Evolutionary conservation across 805 yeast species (phyloP), one percentile per base, ranked within the genome.

Genomic region (Ogataea sp.): DNA sequence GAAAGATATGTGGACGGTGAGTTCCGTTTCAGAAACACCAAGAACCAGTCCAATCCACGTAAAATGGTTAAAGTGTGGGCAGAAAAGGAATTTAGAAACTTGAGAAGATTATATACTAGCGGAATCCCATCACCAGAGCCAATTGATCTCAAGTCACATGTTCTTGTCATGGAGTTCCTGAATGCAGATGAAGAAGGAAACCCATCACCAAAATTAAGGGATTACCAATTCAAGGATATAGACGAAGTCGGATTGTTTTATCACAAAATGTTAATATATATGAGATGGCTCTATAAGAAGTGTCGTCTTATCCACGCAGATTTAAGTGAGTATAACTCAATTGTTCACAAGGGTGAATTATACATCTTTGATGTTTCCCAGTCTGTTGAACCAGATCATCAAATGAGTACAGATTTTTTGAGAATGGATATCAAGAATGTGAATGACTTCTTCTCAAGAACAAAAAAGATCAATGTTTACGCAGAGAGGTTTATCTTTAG

Each of bases 11-110:
- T 93, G 15, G 89, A 83, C 56, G 98, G 98, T 28, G 99, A 93
- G 63, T 90, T 77, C 61, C 68, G 99, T 40, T 93, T 93, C 63
- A 68, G 97, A 53, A 83, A 85, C 55, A 72, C 85, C 6, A 86
- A 90, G 50, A 75, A 72, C 41, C 88, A 85, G 52, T 87, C 88
- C 48, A 93, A 93, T 55, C 97, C 97, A 9, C 72, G 98, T 54
- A 90, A 90, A 56, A 90, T 93, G 97, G 96, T 93, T 45, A 87
- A 86, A 59, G 73, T 89, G 20, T 93, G 99, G 99, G 97, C 98
- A 0, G 98, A 93, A 58, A 93, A 93, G 56, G 99, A 93, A 63
- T 90, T 89, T 49, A 66, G 99, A 40, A 93, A 93, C 56, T 69
- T 93, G 59, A 90, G 86, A 58, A 73, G 99, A 54, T 68, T 93